A percentile compares a stretch with the other conserved stretches of the same genome.
phyloP scores from a whole-genome alignment of 176 grass and related monocot species.

The Oryza coarctata region DNA sequence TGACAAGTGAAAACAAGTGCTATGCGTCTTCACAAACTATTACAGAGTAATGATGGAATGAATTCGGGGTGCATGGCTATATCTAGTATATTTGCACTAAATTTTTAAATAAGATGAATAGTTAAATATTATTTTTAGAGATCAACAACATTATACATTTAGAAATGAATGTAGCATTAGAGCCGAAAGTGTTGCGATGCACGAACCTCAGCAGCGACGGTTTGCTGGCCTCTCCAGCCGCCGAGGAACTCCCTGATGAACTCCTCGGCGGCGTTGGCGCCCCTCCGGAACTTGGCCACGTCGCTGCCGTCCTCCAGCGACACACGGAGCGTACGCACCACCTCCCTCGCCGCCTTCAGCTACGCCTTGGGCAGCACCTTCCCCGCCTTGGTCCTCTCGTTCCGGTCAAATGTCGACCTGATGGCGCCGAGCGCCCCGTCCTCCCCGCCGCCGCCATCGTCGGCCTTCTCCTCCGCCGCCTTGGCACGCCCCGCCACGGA shows the following conservation, averaged over 20 bases:
- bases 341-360: slow-evolving; percentile 84
- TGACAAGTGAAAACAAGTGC: too few relatives aligned
- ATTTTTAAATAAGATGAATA: too few relatives aligned
- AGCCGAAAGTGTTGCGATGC: too few relatives aligned
- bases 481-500: slow-evolving; percentile 14
- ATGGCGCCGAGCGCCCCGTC: slow-evolving; percentile 58
- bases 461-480: slow-evolving; percentile 47
- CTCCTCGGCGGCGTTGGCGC: slow-evolving; percentile 79
- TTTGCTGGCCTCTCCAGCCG: slow-evolving; percentile 65
- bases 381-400: slow-evolving; percentile 79
- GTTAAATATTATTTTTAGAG: too few relatives aligned
- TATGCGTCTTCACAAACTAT: too few relatives aligned
- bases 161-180: too few relatives aligned
- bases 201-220: slow-evolving; percentile 66
- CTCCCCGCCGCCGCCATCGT: neutral
- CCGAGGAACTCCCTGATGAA: slow-evolving; percentile 80
- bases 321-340: slow-evolving; percentile 85
- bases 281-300: slow-evolving; percentile 68
- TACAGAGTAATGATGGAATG: too few relatives aligned
- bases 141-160: too few relatives aligned
- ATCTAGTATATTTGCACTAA: too few relatives aligned
- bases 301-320: slow-evolving; percentile 66
- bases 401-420: slow-evolving; percentile 80
- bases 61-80: too few relatives aligned
- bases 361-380: slow-evolving; percentile 87